Percentiles rank a stretch among this genome's conserved stretches.
phyloP scores from a whole-genome alignment of 1,284 basidiomycete genomes.

The Pisolithus thermaeus region DNA sequence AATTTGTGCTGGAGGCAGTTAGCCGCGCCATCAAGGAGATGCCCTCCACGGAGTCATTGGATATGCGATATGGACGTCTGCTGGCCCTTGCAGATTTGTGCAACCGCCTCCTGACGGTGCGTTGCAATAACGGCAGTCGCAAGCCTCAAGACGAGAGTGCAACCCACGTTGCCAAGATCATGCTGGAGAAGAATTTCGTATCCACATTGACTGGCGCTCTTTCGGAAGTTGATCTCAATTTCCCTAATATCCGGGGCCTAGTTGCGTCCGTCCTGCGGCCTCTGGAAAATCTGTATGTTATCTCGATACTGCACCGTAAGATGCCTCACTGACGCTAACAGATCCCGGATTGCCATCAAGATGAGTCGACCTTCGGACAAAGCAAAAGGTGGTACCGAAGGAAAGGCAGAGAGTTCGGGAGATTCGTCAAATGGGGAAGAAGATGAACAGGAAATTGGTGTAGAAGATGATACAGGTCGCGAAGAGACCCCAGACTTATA shows the following conservation, averaged over 20 bases:
- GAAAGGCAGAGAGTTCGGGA: constrained; percentile 50
- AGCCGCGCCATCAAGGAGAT: constrained; percentile 85
- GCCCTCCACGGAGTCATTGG: constrained; percentile 58
- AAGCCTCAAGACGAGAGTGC: constrained; percentile 76
- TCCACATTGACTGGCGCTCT: constrained; percentile 84
- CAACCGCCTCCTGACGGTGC: constrained; percentile 81
- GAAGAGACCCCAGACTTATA: constrained; percentile 93
- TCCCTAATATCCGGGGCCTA: constrained; percentile 84
- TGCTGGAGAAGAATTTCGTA: constrained; percentile 98
- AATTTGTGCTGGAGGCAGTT: constrained; percentile 86
- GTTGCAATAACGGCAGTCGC: constrained; percentile 52
- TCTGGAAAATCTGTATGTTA: constrained; percentile 79
- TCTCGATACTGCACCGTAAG: neutral
- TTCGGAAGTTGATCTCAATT: constrained; percentile 93
- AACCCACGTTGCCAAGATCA: constrained; percentile 92
- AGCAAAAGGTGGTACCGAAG: constrained; percentile 51
- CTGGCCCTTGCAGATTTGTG: constrained; percentile 87
- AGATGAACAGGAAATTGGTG: constrained; percentile 57
- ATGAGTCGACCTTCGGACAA: constrained; percentile 84
- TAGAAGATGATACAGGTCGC: constrained; percentile 39
- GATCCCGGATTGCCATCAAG: constrained; percentile 94
- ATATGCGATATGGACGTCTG: constrained; percentile 83
- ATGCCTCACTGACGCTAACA: constrained; percentile 26
- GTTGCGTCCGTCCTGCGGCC: constrained; percentile 86
- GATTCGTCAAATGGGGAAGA: constrained; percentile 60